phyloP scores from a whole-genome alignment of 257 asterid genomes.

The Eustoma russellianum region DNA sequence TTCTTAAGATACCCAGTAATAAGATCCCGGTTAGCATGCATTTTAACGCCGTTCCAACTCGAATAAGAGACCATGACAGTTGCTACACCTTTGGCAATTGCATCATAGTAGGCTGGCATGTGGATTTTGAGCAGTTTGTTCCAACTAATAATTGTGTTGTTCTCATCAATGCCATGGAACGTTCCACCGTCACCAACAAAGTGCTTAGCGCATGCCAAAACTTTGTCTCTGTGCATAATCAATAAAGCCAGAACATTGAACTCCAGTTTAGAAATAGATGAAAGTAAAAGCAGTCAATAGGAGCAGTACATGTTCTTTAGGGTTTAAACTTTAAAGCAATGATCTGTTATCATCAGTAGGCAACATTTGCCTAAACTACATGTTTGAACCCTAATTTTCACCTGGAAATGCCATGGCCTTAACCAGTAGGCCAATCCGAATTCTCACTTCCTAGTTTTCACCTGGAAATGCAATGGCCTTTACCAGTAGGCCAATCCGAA shows the following conservation, averaged over 20 bases:
- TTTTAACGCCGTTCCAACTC: conserved; percentile 63
- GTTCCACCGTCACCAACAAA: conserved; percentile 81
- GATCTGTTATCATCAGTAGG: too few relatives aligned
- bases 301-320: too few relatives aligned
- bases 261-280: background rate
- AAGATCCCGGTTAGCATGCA: conserved; percentile 56
- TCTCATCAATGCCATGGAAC: conserved; percentile 51
- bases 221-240: conserved; percentile 19
- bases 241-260: background rate
- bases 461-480: too few relatives aligned
- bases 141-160: conserved; percentile 34
- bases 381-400: too few relatives aligned
- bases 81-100: conserved; percentile 54
- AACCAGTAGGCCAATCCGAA: too few relatives aligned
- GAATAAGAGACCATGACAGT: conserved; percentile 66
- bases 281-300: background rate
- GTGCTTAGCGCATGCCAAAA: conserved; percentile 61
- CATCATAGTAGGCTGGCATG: conserved; percentile 46
- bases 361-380: too few relatives aligned
- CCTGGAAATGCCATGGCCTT: too few relatives aligned
- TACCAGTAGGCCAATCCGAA: too few relatives aligned
- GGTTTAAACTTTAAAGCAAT: too few relatives aligned
- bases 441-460: too few relatives aligned
- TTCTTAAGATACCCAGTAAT: conserved; percentile 58
- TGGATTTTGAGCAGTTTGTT: conserved; percentile 45